Conservation (phyloP, 108 stramenopile genomes). For the Cyclotella choctawhatcheeana region DNA sequence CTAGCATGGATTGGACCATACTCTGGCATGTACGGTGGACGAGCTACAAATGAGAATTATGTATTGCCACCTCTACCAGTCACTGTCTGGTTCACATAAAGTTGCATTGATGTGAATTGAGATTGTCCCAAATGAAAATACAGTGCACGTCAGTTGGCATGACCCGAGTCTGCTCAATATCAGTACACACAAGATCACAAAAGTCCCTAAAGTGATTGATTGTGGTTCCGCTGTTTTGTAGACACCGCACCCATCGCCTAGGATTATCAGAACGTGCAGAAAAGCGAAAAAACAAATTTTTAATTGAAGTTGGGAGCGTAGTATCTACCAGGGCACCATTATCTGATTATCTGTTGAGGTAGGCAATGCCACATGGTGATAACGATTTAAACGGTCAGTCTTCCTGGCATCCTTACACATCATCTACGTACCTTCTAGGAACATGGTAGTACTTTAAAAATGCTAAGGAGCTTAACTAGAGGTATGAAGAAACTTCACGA, state of each 20-base stretch:
- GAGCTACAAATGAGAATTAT: conserved; percentile 7
- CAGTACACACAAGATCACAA: not conserved
- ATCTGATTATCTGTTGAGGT: no score
- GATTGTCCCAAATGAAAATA: conserved; percentile 26
- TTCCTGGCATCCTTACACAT: no score
- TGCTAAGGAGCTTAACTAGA: no score
- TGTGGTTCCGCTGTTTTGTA: conserved; percentile 6
- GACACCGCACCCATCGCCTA: conserved; percentile 5
- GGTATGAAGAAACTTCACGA: no score
- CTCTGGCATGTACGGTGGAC: conserved; percentile 23
- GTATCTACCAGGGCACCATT: no score
- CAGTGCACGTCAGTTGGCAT: conserved; percentile 7
- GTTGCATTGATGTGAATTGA: conserved; percentile 7
- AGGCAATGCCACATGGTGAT: no score
- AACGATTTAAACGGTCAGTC: no score
- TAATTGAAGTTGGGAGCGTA: no score
- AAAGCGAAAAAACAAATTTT: no score
- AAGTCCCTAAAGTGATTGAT: conserved; percentile 13
- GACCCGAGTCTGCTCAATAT: conserved; percentile 13
- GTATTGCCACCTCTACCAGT: not conserved
- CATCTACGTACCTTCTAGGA: no score
- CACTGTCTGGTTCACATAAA: conserved; percentile 21
- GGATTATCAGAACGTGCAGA: not conserved
- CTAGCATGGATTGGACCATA: conserved; percentile 11
- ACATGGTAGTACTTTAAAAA: no score